phyloP scores from a whole-genome alignment of 306 rosid species.

The Cucurbita maxima region DNA sequence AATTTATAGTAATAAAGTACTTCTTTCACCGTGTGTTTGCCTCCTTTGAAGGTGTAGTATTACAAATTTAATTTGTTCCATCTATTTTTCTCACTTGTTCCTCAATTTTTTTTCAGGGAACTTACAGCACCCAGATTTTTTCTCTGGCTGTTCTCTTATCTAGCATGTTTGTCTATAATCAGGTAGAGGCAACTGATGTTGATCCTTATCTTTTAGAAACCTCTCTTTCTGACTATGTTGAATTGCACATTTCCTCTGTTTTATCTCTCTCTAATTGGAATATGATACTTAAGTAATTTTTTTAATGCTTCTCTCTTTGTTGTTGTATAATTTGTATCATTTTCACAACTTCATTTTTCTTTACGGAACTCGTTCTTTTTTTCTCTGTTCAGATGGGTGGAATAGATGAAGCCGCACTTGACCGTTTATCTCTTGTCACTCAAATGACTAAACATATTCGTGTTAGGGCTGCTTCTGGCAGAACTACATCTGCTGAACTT shows the following conservation, averaged over 20 bases:
- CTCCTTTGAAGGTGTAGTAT: not conserved
- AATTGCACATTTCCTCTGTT: not conserved
- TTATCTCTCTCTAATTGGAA: not conserved
- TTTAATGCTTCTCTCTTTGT: not conserved
- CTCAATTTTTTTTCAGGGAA: slow-evolving; percentile 38
- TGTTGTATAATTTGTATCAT: not conserved
- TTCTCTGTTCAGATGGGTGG: slow-evolving; percentile 61
- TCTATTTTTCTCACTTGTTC: not conserved
- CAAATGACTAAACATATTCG: slow-evolving; percentile 92
- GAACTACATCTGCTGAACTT: slow-evolving; percentile 54
- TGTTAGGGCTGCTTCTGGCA: slow-evolving; percentile 75
- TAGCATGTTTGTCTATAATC: slow-evolving; percentile 91
- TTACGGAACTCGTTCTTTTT: slow-evolving; percentile 4
- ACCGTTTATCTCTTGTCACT: slow-evolving; percentile 89
- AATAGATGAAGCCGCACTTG: slow-evolving; percentile 85
- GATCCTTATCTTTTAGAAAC: not conserved
- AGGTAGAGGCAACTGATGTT: slow-evolving; percentile 36
- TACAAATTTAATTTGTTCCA: not conserved
- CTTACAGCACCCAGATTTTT: slow-evolving; percentile 91
- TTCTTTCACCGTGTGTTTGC: not conserved
- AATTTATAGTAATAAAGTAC: not conserved
- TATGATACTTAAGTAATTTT: not conserved
- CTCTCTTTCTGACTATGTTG: not conserved
- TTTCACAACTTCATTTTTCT: not conserved
- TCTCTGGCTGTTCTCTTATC: slow-evolving; percentile 86